phyloP scores from a whole-genome alignment of 768 basidiomycete species.

The Asterophora parasitica region DNA sequence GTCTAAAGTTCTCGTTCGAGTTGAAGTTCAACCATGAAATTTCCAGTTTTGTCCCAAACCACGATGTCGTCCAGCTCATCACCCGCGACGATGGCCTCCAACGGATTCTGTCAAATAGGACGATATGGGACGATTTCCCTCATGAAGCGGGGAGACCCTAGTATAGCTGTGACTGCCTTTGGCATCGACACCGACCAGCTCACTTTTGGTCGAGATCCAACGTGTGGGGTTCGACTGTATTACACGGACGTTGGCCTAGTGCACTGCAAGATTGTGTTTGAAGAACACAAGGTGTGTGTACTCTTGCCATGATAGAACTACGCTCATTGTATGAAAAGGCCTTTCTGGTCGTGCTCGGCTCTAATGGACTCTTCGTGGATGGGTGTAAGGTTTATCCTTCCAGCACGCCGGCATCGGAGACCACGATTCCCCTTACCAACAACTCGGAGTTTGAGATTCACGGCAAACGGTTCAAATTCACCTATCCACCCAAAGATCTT shows the following conservation, averaged over 20 bases:
- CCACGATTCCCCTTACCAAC: conserved; percentile 61
- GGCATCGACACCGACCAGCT: conserved; percentile 66
- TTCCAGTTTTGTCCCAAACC: neutral
- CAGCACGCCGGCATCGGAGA: conserved; percentile 26
- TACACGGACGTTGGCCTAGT: conserved; percentile 57
- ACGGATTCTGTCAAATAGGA: conserved; percentile 40
- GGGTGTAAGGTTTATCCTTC: conserved; percentile 58
- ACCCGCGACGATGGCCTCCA: conserved; percentile 14
- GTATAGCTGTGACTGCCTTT: conserved; percentile 54
- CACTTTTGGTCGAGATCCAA: conserved; percentile 63
- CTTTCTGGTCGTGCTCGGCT: conserved; percentile 60
- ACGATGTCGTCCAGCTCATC: neutral
- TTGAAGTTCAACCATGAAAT: neutral
- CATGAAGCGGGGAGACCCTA: conserved; percentile 46
- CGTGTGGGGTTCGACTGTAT: conserved; percentile 65
- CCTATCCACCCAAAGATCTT: conserved; percentile 70
- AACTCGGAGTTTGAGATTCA: conserved; percentile 65
- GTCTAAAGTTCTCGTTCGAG: neutral
- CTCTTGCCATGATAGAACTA: no score
- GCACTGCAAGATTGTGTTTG: conserved; percentile 66
- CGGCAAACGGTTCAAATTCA: conserved; percentile 66
- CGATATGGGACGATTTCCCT: conserved; percentile 62
- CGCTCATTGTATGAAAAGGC: conserved; percentile 36
- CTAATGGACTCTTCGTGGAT: conserved; percentile 54
- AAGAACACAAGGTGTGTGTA: conserved; percentile 56